Percentiles rank a stretch among this genome's conserved stretches.
Evolutionary conservation across 208 protist species (phyloP).

Genomic region (Leishmania guyanensis): DNA sequence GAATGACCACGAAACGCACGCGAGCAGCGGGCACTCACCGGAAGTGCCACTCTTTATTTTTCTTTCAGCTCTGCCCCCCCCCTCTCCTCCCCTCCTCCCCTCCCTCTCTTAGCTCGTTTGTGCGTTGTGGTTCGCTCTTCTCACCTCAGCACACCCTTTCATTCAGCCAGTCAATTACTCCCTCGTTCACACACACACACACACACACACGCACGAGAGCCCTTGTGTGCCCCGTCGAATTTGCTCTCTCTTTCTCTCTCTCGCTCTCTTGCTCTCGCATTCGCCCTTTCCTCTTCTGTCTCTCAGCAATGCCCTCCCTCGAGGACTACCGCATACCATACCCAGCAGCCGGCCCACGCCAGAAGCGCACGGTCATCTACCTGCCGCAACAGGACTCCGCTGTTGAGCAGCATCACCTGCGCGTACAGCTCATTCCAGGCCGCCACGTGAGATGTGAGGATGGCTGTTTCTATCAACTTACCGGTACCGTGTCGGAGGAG

Average conservation of each 20-base stretch:
- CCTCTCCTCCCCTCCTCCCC: background rate
- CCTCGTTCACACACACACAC: background rate
- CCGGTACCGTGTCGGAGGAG: constrained; percentile 44
- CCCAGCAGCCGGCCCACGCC: constrained; percentile 53
- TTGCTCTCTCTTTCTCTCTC: background rate
- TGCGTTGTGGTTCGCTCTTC: background rate
- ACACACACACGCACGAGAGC: background rate
- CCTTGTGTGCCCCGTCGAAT: background rate
- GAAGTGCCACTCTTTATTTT: background rate
- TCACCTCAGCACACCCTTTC: background rate
- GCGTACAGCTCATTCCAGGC: constrained; percentile 73
- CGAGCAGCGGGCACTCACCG: background rate
- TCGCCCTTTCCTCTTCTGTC: constrained; percentile 5
- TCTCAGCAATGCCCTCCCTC: constrained; percentile 41
- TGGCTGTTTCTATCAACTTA: constrained; percentile 48
- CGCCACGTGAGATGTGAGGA: constrained; percentile 54
- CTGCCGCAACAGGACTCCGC: constrained; percentile 42
- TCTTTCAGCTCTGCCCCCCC: background rate
- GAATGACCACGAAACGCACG: background rate
- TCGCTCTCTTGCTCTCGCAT: background rate
- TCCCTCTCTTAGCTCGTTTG: background rate
- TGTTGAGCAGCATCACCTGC: constrained; percentile 45
- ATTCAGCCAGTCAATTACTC: background rate
- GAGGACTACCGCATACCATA: constrained; percentile 68
- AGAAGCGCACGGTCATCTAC: constrained; percentile 79